Evolutionary conservation across 176 grass and related monocot species (phyloP).

Genomic region (Carex pumila): DNA sequence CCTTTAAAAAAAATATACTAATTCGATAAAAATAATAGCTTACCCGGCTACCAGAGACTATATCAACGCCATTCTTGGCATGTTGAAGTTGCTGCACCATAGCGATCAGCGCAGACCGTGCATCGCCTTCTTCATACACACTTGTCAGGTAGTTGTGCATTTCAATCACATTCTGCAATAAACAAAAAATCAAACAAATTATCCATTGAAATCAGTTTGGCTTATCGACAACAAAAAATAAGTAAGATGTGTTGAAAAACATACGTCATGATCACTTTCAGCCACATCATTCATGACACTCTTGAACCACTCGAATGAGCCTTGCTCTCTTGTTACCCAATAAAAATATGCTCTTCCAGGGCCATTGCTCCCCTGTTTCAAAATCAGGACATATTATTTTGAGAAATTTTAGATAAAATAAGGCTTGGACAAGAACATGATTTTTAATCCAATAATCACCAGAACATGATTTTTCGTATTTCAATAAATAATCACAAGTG

Average conservation of each 20-base stretch:
- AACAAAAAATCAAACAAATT: slow-evolving; percentile 25
- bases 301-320: slow-evolving; percentile 99
- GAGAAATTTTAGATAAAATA: not conserved
- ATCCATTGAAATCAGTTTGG: not conserved
- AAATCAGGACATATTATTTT: slow-evolving; percentile 16
- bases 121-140: slow-evolving; percentile 99
- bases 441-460: not conserved
- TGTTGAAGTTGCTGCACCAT: slow-evolving; percentile 96
- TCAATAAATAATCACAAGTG: not conserved
- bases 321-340: slow-evolving; percentile 98
- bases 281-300: slow-evolving; percentile 98
- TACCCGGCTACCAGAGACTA: slow-evolving; percentile 92
- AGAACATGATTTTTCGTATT: not conserved
- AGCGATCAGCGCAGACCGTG: slow-evolving; percentile 81
- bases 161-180: slow-evolving; percentile 85
- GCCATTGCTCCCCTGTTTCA: slow-evolving; percentile 51
- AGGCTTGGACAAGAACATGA: not conserved
- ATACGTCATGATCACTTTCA: slow-evolving; percentile 75
- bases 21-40: not conserved
- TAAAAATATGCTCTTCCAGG: slow-evolving; percentile 98
- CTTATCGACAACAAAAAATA: not conserved
- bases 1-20: not conserved
- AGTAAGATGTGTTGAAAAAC: slow-evolving; percentile 9
- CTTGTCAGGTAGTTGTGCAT: slow-evolving; percentile 99
- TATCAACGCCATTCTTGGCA: slow-evolving; percentile 88